Evolutionary conservation across 352 stramenopile species (phyloP), one percentile per base, ranked within the genome.

Genomic region (Phytopythium aichiense): DNA sequence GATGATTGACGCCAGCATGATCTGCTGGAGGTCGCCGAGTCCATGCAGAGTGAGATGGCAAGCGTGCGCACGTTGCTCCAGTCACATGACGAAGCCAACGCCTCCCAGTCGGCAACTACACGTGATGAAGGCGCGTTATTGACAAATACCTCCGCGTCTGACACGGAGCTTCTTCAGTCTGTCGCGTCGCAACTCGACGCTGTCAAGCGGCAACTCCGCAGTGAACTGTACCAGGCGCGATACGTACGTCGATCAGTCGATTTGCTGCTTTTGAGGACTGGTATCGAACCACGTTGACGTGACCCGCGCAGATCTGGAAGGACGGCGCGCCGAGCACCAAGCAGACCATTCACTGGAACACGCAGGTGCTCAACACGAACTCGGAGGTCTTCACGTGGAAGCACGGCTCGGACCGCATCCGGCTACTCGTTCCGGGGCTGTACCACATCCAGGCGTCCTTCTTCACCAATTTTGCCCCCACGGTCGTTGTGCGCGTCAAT

Each of bases 391-490:
- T 92, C 50, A 62, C 83, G 12, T 92, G 84, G 84, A 73, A 86
- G 35, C 58, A 66, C 15, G 74, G 72, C 4, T 71, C 69, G 4
- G 81, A 92, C 46, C 61, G 61, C n/a, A 63, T 91, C 13, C 66
- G 65, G 33, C 66, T 87, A 22, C 68, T 78, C 35, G 56, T 91
- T 4, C 81, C 84, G 7, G 84, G 84, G 1, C 69, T 92, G 18
- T 88, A 91, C 62, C 79, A 91, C 56, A 56, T 92, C 3, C 77
- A 92, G 55, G 76, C 72, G 1, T 77, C 77, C 7, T 89, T 92
- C 61, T 92, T 92, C 61, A 91, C 81, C 13, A 71, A 68, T 40
- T 81, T 80, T 20, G 60, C 68, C 1, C 84, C 84, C 0, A 73
- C 64, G 8, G 65, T 92, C 13, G 73, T 80, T 65, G 67, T 92